These are phyloP conservation scores for Chrysosporium keratinophilum DNA, from an alignment of 2,329 filamentous ascomycete species.

Conservation along the genomic window DNA sequence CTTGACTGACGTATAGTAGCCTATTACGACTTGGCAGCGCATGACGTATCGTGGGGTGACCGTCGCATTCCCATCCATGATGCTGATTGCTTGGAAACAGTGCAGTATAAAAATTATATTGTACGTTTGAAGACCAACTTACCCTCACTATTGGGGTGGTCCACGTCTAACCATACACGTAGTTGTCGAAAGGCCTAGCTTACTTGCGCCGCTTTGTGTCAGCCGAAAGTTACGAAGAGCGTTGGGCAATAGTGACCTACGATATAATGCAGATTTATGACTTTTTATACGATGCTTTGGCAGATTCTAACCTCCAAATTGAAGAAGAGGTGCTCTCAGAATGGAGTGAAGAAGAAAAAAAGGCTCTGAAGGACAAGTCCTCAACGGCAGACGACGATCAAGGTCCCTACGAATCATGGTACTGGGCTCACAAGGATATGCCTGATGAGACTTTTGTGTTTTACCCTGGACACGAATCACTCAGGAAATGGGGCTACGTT, in stretches of 20 bases:
- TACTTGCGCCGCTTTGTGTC: slow-evolving; percentile 3
- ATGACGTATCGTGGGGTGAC: slow-evolving; percentile 12
- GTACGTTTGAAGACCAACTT: not conserved
- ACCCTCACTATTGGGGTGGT: not conserved
- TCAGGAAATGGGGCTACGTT: slow-evolving; percentile 12
- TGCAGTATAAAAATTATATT: not conserved
- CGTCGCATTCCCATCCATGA: slow-evolving; percentile 4
- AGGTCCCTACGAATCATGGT: slow-evolving; percentile 11
- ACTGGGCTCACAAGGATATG: slow-evolving; percentile 6
- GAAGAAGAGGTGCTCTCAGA: slow-evolving; percentile 2
- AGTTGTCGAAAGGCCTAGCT: slow-evolving; percentile 11
- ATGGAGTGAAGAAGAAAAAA: not conserved
- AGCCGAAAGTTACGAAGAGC: slow-evolving; percentile 11
- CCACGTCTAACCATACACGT: not conserved
- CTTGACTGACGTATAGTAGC: slow-evolving; percentile 8
- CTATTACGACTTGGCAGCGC: slow-evolving; percentile 11
- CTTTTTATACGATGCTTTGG: slow-evolving; percentile 2
- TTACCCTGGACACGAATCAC: not conserved
- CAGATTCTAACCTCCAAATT: not conserved
- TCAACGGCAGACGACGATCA: slow-evolving; percentile 6
- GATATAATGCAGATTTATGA: not conserved
- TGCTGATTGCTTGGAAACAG: not conserved
- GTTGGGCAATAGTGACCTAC: not conserved
- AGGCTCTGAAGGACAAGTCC: not conserved
- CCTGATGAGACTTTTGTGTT: not conserved